phyloP scores from a whole-genome alignment of 805 yeast species.

The Metschnikowia lochheadii region DNA sequence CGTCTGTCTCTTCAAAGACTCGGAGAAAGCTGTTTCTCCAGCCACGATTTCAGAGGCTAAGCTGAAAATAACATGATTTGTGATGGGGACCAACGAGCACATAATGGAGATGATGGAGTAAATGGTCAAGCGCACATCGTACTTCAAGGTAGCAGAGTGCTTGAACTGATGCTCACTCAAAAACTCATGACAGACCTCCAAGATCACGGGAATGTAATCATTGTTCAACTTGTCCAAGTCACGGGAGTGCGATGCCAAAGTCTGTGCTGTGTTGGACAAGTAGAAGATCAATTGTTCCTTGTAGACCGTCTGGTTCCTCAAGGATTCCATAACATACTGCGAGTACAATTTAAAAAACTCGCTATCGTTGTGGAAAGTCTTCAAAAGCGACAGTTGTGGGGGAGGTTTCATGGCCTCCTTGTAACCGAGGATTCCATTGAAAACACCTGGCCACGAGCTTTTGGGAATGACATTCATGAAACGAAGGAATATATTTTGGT shows the following conservation, averaged over 20 bases:
- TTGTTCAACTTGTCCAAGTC: constrained; percentile 42
- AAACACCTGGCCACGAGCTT: constrained; percentile 64
- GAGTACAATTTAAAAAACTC: constrained; percentile 67
- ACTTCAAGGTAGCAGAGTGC: constrained; percentile 17
- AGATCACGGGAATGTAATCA: constrained; percentile 48
- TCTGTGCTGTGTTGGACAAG: constrained; percentile 64
- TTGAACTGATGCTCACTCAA: constrained; percentile 25
- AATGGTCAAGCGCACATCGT: constrained; percentile 75
- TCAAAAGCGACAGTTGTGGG: constrained; percentile 62
- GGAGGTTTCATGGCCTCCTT: constrained; percentile 64
- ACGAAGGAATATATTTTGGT: constrained; percentile 67
- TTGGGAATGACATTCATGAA: constrained; percentile 67
- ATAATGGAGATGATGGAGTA: constrained; percentile 79
- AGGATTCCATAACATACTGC: constrained; percentile 45
- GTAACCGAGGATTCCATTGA: constrained; percentile 65
- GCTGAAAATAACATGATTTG: constrained; percentile 25
- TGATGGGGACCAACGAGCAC: constrained; percentile 64
- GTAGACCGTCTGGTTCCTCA: constrained; percentile 55
- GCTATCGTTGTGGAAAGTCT: constrained; percentile 63
- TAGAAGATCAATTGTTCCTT: constrained; percentile 74
- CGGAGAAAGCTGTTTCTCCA: constrained; percentile 21
- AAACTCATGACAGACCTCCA: constrained; percentile 57
- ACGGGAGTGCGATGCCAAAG: constrained; percentile 59
- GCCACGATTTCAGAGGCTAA: constrained; percentile 33
- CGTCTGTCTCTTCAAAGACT: constrained; percentile 27